phyloP scores from a whole-genome alignment of 2,329 filamentous ascomycete genomes.

The Ophiostoma fasciatum region DNA sequence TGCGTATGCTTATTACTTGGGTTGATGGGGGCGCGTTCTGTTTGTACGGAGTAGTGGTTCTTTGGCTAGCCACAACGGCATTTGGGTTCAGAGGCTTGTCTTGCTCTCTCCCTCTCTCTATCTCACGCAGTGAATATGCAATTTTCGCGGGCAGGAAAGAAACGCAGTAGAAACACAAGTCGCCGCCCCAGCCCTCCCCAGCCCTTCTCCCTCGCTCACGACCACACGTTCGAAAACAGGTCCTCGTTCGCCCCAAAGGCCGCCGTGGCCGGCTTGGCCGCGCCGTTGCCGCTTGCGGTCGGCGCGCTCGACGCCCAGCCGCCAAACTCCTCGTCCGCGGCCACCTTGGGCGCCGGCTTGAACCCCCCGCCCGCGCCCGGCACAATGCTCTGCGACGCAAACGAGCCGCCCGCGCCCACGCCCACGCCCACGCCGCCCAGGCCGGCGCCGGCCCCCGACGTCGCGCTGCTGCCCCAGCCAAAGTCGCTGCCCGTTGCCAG shows the following conservation, averaged over 20 bases:
- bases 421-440: no score
- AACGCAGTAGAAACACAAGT: background rate
- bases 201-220: slow-evolving; percentile 30
- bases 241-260: slow-evolving; percentile 62
- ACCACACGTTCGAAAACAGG: slow-evolving; percentile 92
- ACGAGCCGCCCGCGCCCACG: slow-evolving; percentile 27
- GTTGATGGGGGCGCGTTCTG: no score
- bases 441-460: slow-evolving; percentile 13
- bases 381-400: slow-evolving; percentile 45
- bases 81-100: no score
- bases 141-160: background rate
- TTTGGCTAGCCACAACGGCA: no score
- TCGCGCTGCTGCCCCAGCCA: slow-evolving; percentile 34
- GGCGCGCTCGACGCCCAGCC: slow-evolving; percentile 68
- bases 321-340: slow-evolving; percentile 88
- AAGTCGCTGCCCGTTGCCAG: slow-evolving; percentile 37
- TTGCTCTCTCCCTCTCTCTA: no score
- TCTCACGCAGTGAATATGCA: background rate
- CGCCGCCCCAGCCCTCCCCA: background rate
- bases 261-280: slow-evolving; percentile 35
- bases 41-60: no score
- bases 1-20: no score
- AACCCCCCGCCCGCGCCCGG: slow-evolving; percentile 51
- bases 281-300: slow-evolving; percentile 20
- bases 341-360: slow-evolving; percentile 50